Evolutionary conservation across 352 stramenopile genomes (phyloP).

Genomic region (Globisporangium nodosum): DNA sequence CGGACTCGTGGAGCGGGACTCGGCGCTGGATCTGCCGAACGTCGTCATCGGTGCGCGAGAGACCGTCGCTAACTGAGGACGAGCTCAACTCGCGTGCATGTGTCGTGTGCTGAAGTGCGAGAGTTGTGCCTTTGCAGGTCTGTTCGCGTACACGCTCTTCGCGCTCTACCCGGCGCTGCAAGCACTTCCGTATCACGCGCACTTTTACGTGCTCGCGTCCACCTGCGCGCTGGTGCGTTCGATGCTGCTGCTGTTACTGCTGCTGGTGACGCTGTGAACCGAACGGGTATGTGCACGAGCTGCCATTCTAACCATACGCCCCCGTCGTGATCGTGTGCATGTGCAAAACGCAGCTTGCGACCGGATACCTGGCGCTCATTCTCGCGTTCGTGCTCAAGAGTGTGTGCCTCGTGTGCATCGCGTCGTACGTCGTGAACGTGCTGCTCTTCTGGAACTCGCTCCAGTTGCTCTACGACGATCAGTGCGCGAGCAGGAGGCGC

Average conservation of each 20-base stretch:
- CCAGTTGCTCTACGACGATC: constrained; percentile 20
- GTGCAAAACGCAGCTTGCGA: constrained; percentile 21
- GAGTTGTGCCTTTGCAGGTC: not conserved
- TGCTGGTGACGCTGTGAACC: too few species aligned
- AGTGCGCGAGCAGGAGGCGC: constrained; percentile 13
- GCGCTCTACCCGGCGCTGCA: constrained; percentile 37
- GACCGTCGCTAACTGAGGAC: too few species aligned
- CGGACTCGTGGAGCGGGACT: constrained; percentile 31
- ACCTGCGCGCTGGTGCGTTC: constrained; percentile 26
- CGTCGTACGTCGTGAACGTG: constrained; percentile 44
- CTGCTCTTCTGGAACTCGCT: constrained; percentile 41
- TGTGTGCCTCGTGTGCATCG: constrained; percentile 52
- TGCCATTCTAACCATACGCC: too few species aligned
- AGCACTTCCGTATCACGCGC: constrained; percentile 27
- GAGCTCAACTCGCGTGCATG: too few species aligned
- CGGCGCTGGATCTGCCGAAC: constrained; percentile 44
- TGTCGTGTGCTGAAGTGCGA: not conserved
- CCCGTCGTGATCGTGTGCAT: too few species aligned
- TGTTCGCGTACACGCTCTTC: constrained; percentile 41
- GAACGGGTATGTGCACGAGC: too few species aligned
- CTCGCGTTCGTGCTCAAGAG: constrained; percentile 48
- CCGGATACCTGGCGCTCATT: constrained; percentile 50
- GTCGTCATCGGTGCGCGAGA: constrained; percentile 27
- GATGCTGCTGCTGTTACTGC: not conserved
- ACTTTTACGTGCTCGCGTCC: constrained; percentile 43